phyloP scores from a whole-genome alignment of 148 eudicot species.

The Dysphania ambrosioides region DNA sequence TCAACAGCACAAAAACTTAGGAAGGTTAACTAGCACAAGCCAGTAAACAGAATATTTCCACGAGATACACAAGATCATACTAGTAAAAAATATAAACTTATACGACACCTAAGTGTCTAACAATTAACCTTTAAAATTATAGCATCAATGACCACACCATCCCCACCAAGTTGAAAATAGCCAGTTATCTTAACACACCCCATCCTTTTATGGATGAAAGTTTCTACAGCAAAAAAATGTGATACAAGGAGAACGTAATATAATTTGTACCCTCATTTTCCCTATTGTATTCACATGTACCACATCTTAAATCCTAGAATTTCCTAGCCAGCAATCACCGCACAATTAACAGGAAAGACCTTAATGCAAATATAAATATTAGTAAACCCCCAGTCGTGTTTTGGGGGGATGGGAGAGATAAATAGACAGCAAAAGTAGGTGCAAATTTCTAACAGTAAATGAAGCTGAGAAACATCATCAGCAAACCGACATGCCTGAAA shows the following conservation, averaged over 20 bases:
- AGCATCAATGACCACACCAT: background rate
- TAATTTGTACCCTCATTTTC: background rate
- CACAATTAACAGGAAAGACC: background rate
- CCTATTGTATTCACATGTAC: background rate
- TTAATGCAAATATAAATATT: too few relatives aligned
- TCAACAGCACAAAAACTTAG: background rate
- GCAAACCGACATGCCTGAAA: background rate
- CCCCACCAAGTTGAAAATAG: background rate
- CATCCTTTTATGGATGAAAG: background rate
- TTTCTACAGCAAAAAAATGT: background rate
- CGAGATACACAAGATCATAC: background rate
- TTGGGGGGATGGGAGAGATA: background rate
- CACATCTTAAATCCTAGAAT: background rate
- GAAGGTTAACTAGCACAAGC: background rate
- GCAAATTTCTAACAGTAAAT: background rate
- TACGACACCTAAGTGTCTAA: background rate
- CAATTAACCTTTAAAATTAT: background rate
- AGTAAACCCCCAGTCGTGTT: too few relatives aligned
- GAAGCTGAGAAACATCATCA: background rate
- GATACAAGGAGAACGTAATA: background rate
- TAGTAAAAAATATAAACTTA: too few relatives aligned
- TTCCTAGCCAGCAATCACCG: background rate
- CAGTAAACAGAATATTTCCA: background rate
- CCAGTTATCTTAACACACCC: background rate
- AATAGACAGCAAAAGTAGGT: background rate